These are phyloP conservation scores for Aspergillus versicolor DNA, from an alignment of 2,329 filamentous ascomycete species.

Conservation along the genomic window DNA sequence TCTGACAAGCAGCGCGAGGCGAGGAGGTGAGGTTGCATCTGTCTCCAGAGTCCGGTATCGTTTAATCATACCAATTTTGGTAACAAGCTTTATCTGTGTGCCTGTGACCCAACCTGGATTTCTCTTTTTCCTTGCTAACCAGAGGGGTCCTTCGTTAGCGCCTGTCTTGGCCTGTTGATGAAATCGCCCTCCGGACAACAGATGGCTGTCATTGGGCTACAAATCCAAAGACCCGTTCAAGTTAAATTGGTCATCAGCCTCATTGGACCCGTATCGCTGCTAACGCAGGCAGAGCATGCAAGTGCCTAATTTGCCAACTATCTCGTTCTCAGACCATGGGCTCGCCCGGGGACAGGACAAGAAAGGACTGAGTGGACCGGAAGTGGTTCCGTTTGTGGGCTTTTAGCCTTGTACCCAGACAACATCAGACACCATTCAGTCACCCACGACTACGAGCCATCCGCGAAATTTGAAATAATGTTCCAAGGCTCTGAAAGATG, in stretches of 20 bases:
- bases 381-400: neutral
- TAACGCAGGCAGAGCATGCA: slow-evolving; percentile 1
- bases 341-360: neutral
- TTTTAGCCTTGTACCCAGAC: neutral
- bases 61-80: too few relatives aligned
- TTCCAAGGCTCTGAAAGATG: neutral
- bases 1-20: neutral
- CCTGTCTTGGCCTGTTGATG: neutral
- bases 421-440: neutral
- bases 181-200: neutral
- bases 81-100: neutral
- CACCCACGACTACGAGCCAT: neutral
- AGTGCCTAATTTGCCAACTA: neutral
- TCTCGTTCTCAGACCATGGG: too few relatives aligned
- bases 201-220: neutral
- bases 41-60: neutral
- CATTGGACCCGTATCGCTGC: slow-evolving; percentile 9
- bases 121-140: neutral
- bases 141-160: slow-evolving; percentile 4
- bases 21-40: slow-evolving; percentile 4
- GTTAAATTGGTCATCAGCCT: slow-evolving; percentile 10
- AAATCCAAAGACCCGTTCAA: neutral
- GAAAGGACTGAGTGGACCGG: neutral
- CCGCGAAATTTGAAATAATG: neutral
- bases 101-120: neutral